phyloP scores from a whole-genome alignment of 2,329 filamentous ascomycete species.

The Aspergillus fumigatiaffinis region DNA sequence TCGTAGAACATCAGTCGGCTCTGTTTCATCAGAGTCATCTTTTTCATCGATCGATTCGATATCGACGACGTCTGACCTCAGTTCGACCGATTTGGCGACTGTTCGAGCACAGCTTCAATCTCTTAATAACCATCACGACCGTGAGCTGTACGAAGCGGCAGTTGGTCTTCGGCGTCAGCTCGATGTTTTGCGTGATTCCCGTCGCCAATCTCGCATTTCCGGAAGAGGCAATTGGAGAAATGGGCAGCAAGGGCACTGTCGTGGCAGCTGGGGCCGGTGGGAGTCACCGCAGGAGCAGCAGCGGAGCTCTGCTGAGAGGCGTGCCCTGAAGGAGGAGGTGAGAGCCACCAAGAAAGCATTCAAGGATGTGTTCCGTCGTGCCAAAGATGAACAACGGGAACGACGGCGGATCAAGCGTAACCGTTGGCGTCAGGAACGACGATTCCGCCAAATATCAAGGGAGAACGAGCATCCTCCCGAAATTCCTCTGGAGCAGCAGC shows the following conservation, averaged over 20 bases:
- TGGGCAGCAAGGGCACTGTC: conserved; percentile 10
- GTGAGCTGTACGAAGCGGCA: conserved; percentile 33
- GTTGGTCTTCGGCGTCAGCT: conserved; percentile 35
- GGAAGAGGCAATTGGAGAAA: conserved; percentile 20
- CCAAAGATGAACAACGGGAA: conserved; percentile 34
- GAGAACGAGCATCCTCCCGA: conserved; percentile 4
- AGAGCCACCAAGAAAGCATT: conserved; percentile 37
- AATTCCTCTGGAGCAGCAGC: conserved; percentile 15
- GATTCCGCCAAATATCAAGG: conserved; percentile 7
- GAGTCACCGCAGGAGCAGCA: conserved; percentile 33
- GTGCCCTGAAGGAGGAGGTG: conserved; percentile 35
- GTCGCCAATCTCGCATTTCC: conserved; percentile 26
- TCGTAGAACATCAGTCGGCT: conserved; percentile 28
- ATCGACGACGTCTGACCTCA: conserved; percentile 35
- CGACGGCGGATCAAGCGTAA: conserved; percentile 20
- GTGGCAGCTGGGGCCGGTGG: conserved; percentile 33
- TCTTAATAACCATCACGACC: conserved; percentile 33
- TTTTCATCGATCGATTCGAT: conserved; percentile 36
- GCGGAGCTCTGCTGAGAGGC: conserved; percentile 25
- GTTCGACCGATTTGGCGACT: conserved; percentile 32
- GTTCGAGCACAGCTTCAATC: conserved; percentile 34
- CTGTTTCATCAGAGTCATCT: conserved; percentile 30
- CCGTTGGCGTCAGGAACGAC: conserved; percentile 19
- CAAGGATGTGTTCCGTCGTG: conserved; percentile 30
- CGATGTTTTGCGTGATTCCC: conserved; percentile 29